Conservation (phyloP, 129 eudicot species). For the Flaveria brownii region DNA sequence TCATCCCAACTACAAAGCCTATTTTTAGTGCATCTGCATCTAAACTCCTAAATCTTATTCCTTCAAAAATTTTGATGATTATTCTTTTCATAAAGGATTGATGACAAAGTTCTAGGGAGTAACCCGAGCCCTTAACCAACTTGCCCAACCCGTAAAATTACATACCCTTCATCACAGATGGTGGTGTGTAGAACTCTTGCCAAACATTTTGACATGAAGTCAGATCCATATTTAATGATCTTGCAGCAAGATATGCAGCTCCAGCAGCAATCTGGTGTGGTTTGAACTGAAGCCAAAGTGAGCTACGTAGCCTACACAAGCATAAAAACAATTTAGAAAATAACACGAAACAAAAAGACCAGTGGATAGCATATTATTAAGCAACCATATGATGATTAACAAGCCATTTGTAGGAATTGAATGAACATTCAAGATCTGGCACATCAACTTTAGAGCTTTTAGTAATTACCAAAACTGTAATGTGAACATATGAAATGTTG, state of each 20-base stretch:
- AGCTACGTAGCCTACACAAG: constrained; percentile 77
- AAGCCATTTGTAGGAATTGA: constrained; percentile 48
- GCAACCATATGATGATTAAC: constrained; percentile 27
- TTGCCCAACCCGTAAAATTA: background rate
- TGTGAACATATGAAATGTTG: constrained; percentile 11
- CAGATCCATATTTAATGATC: constrained; percentile 73
- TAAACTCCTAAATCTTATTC: background rate
- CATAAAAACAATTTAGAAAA: constrained; percentile 17
- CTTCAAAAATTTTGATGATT: background rate
- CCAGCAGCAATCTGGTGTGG: constrained; percentile 99
- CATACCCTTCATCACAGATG: constrained; percentile 74
- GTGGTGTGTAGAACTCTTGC: constrained; percentile 84
- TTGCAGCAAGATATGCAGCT: constrained; percentile 93
- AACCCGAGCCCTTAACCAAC: background rate
- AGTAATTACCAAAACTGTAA: constrained; percentile 27
- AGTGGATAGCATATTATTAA: background rate
- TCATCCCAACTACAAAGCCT: background rate
- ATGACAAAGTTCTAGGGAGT: background rate
- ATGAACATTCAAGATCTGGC: constrained; percentile 32
- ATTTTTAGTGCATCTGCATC: background rate
- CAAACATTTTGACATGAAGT: constrained; percentile 61
- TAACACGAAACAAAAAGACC: background rate
- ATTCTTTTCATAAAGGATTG: background rate
- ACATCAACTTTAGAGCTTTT: constrained; percentile 37
- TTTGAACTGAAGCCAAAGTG: constrained; percentile 95